Evolutionary conservation across 1,284 basidiomycete species (phyloP).

Genomic region (Sphagnurus paluster): DNA sequence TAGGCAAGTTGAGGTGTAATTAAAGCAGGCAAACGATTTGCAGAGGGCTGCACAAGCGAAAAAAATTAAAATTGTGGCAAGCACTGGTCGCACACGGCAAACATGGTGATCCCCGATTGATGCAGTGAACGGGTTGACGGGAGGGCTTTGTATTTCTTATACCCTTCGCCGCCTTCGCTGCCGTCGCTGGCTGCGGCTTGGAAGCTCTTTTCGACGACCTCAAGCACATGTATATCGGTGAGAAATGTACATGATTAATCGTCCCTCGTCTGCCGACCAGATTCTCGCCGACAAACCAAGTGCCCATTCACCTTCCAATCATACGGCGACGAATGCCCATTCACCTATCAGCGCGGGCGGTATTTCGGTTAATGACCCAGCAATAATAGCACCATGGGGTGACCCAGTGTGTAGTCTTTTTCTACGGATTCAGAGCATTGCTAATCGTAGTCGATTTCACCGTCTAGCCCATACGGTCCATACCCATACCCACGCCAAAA

Average conservation of each 20-base stretch:
- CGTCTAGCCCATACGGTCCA: constrained; percentile 18
- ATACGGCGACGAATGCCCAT: constrained; percentile 2
- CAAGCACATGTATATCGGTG: constrained; percentile 7
- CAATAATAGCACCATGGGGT: constrained; percentile 36
- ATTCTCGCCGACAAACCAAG: constrained; percentile 7
- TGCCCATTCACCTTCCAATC: constrained; percentile 6
- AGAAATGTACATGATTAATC: constrained; percentile 15
- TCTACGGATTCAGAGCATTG: neutral
- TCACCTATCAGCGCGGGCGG: constrained; percentile 11
- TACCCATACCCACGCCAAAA: constrained; percentile 39
- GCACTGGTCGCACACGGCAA: too few relatives aligned
- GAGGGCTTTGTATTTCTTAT: constrained; percentile 1
- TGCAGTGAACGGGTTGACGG: constrained; percentile 1
- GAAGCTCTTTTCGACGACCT: neutral
- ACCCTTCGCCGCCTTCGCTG: too few relatives aligned
- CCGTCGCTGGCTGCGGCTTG: constrained; percentile 7
- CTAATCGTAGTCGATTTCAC: too few relatives aligned
- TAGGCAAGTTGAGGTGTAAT: neutral
- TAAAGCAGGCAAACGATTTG: neutral
- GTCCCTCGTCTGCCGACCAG: constrained; percentile 6
- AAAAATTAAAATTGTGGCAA: constrained; percentile 1
- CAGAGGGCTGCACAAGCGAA: constrained; percentile 1
- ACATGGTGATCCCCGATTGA: constrained; percentile 1
- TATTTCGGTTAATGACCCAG: constrained; percentile 23
- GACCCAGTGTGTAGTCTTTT: constrained; percentile 26